Evolutionary conservation across 2,329 filamentous ascomycete genomes (phyloP).

Genomic region (Pseudogymnoascus sp.): DNA sequence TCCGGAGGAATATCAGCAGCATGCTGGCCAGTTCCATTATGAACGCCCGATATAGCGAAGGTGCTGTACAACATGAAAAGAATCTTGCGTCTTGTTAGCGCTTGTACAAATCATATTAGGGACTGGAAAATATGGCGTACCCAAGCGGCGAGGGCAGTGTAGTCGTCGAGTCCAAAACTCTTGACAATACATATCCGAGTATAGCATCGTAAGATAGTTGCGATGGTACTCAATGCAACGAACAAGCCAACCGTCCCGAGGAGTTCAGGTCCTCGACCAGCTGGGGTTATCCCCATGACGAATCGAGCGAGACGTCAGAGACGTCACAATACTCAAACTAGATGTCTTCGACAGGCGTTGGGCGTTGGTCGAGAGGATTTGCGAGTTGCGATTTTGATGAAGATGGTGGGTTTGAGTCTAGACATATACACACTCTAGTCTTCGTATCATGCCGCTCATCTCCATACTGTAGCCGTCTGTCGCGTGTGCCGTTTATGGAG

Average conservation of each 20-base stretch:
- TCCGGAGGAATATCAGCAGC: constrained; percentile 14
- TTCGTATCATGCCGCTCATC: neutral
- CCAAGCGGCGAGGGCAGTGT: constrained; percentile 17
- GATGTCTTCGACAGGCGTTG: neutral
- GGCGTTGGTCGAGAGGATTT: neutral
- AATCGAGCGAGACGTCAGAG: neutral
- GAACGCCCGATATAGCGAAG: constrained; percentile 20
- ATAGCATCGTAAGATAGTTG: constrained; percentile 23
- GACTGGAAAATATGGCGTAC: constrained; percentile 11
- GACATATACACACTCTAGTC: neutral
- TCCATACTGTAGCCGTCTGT: neutral
- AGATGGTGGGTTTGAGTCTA: neutral
- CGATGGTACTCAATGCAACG: constrained; percentile 27
- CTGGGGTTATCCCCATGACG: constrained; percentile 8
- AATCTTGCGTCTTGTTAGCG: constrained; percentile 1
- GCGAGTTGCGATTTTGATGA: neutral
- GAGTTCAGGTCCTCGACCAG: constrained; percentile 14
- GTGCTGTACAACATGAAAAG: constrained; percentile 16
- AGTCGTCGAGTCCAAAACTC: constrained; percentile 25
- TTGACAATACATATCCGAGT: constrained; percentile 23
- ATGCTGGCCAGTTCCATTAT: constrained; percentile 25
- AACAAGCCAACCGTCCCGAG: constrained; percentile 23
- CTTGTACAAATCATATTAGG: neutral
- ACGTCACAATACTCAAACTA: neutral
- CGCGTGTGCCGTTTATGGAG: neutral